phyloP scores from a whole-genome alignment of 192 early-diverging fungal species.

The Entomortierella parvispora region DNA sequence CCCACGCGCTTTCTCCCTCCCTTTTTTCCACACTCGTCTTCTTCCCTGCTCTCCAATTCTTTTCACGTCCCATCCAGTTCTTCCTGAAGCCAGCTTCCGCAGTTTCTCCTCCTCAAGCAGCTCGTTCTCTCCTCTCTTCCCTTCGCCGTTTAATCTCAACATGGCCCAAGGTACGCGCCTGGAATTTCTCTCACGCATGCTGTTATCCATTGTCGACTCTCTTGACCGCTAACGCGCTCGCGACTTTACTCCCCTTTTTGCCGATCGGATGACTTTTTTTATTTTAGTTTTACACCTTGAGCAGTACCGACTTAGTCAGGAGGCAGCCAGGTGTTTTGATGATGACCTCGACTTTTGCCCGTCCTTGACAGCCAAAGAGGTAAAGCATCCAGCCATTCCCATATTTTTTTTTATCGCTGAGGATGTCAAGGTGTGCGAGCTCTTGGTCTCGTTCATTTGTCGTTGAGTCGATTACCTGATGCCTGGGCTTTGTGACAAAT shows the following conservation, averaged over 20 bases:
- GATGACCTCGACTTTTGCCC: conserved; percentile 71
- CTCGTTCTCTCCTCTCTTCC: not conserved
- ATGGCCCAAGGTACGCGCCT: conserved; percentile 21
- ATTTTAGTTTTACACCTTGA: conserved; percentile 49
- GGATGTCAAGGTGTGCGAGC: no score
- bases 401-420: not conserved
- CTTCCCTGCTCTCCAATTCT: not conserved
- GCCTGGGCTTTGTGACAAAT: no score
- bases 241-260: not conserved
- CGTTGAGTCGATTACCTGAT: no score
- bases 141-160: not conserved
- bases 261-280: not conserved
- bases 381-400: conserved; percentile 11
- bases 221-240: not conserved
- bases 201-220: not conserved
- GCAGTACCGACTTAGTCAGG: conserved; percentile 58
- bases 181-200: not conserved
- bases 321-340: conserved; percentile 63
- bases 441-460: no score
- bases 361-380: conserved; percentile 60
- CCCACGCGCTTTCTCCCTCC: not conserved
- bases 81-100: no score
- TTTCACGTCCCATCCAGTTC: not conserved
- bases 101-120: not conserved
- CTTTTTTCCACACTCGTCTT: not conserved